Percentiles rank a stretch among this genome's conserved stretches.
Evolutionary conservation across 306 rosid genomes (phyloP).

Genomic region (Ormosia emarginata): DNA sequence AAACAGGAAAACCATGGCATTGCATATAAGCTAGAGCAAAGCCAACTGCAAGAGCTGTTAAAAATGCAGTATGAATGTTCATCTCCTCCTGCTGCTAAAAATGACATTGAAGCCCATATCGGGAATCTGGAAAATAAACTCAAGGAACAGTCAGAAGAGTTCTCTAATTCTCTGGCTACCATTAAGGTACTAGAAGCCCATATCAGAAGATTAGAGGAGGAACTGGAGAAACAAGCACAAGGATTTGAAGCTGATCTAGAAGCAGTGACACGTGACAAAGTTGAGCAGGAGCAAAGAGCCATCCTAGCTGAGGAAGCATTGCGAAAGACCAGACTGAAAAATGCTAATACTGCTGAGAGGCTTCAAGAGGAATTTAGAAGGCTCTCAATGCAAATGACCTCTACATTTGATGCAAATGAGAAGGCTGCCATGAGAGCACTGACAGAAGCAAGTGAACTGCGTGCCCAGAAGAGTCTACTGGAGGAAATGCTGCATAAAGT

Average conservation of each 20-base stretch:
- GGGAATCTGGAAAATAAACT: slow-evolving; percentile 66
- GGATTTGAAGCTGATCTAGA: slow-evolving; percentile 76
- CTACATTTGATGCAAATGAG: slow-evolving; percentile 84
- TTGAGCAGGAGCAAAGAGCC: slow-evolving; percentile 91
- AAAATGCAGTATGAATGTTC: slow-evolving; percentile 74
- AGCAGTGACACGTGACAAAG: slow-evolving; percentile 53
- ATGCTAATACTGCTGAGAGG: slow-evolving; percentile 77
- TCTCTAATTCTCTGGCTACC: slow-evolving; percentile 67
- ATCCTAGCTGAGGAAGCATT: slow-evolving; percentile 83
- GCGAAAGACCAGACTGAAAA: slow-evolving; percentile 64
- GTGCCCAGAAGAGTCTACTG: slow-evolving; percentile 48
- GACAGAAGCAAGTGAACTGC: slow-evolving; percentile 67
- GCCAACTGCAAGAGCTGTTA: slow-evolving; percentile 82
- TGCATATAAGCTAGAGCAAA: slow-evolving; percentile 75
- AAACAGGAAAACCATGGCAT: slow-evolving; percentile 93
- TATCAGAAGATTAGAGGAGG: slow-evolving; percentile 64
- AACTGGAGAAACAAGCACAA: slow-evolving; percentile 64
- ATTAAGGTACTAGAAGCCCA: slow-evolving; percentile 64
- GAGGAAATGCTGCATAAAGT: slow-evolving; percentile 56
- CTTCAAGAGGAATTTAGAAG: slow-evolving; percentile 85
- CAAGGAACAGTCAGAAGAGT: slow-evolving; percentile 64
- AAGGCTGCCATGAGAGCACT: slow-evolving; percentile 74
- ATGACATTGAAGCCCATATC: slow-evolving; percentile 60
- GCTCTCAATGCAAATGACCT: slow-evolving; percentile 76
- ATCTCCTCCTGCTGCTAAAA: slow-evolving; percentile 43